Evolutionary conservation across 805 yeast species (phyloP).

Genomic region (Nakazawaea molendinolei): DNA sequence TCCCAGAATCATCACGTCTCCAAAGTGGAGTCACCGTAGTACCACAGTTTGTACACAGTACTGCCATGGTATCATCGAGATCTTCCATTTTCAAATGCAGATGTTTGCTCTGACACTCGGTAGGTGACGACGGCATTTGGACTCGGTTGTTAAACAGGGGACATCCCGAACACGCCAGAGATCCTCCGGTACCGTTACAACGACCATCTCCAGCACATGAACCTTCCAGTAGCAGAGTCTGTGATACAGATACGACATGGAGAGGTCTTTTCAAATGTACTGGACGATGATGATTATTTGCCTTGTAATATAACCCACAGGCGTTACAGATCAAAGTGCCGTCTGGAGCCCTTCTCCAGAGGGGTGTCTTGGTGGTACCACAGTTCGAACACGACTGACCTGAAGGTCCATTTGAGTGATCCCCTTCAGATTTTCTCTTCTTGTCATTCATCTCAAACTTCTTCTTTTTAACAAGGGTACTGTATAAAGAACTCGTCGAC

Average conservation of each 20-base stretch:
- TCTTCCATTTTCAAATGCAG: too few species aligned
- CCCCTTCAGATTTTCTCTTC: too few species aligned
- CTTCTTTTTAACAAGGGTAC: too few species aligned
- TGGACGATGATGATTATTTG: constrained; percentile 60
- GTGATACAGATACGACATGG: constrained; percentile 35
- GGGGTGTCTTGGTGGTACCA: constrained; percentile 48
- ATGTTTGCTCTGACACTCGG: too few species aligned
- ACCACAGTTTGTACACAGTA: constrained; percentile 79
- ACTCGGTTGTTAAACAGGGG: constrained; percentile 76
- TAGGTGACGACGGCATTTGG: constrained; percentile 21
- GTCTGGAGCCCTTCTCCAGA: constrained; percentile 54
- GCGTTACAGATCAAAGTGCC: constrained; percentile 54
- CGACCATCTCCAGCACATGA: constrained; percentile 71
- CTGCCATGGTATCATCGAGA: constrained; percentile 44
- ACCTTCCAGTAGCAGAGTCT: constrained; percentile 33
- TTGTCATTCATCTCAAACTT: too few species aligned
- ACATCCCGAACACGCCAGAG: constrained; percentile 73
- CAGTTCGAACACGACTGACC: constrained; percentile 48
- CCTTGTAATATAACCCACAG: constrained; percentile 49
- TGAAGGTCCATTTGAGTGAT: too few species aligned
- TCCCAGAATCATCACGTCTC: constrained; percentile 78
- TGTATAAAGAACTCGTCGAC: too few species aligned
- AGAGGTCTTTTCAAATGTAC: constrained; percentile 57
- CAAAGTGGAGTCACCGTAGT: constrained; percentile 84
- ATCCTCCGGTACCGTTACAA: constrained; percentile 86